These are phyloP conservation scores for Chrysanthemum lavandulifolium DNA, from an alignment of 129 eudicot species.

Conservation along the genomic window DNA sequence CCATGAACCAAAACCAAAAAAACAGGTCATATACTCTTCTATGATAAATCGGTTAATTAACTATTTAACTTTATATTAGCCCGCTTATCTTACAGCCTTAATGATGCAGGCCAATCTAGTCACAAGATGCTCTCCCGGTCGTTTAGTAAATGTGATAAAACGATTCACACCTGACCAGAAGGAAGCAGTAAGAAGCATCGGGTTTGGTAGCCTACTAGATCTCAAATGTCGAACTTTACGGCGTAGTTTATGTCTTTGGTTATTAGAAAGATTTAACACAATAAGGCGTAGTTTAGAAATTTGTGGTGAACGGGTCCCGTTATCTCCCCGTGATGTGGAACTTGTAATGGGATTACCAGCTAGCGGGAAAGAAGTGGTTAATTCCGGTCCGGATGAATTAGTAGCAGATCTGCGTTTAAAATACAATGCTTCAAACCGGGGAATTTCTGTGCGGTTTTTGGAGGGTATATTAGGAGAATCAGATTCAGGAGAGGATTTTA, in stretches of 20 bases:
- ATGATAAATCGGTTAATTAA: background rate
- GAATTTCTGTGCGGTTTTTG: conserved; percentile 67
- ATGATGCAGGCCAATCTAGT: conserved; percentile 65
- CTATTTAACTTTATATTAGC: background rate
- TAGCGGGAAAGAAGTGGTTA: conserved; percentile 75
- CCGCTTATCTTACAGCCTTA: background rate
- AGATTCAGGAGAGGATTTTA: conserved; percentile 81
- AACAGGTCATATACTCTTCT: conserved; percentile 44
- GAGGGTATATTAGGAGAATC: conserved; percentile 65
- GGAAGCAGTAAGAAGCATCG: conserved; percentile 70
- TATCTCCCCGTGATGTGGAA: conserved; percentile 73
- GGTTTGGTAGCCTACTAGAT: conserved; percentile 77
- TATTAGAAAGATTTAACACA: conserved; percentile 71
- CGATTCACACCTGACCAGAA: conserved; percentile 65
- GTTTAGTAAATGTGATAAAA: conserved; percentile 65
- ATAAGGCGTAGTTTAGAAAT: conserved; percentile 68
- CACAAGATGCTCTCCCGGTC: conserved; percentile 89
- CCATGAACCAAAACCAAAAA: conserved; percentile 66
- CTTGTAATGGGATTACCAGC: conserved; percentile 82
- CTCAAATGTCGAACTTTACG: conserved; percentile 76
- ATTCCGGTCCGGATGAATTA: conserved; percentile 71
- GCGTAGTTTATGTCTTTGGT: conserved; percentile 79
- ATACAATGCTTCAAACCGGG: conserved; percentile 79
- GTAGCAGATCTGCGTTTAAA: conserved; percentile 59
- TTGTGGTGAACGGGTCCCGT: conserved; percentile 72